Base-by-base conservation (phyloP, 306 rosid species). In the Dalbergia cultrata region DNA sequence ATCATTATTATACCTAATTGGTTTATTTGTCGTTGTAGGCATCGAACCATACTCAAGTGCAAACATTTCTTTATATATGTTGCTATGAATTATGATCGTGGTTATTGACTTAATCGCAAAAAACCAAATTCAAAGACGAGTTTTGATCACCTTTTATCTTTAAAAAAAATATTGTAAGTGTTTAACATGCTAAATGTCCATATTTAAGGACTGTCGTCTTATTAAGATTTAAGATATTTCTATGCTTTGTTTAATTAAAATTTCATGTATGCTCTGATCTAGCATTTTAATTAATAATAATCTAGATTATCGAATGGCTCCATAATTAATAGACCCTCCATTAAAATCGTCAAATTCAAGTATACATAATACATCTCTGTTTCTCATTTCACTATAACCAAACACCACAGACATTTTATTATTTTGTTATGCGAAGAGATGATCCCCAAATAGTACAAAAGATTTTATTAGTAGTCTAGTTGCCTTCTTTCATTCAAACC, bases 91-190 rank as follows among this genome's bases (percentile, higher is more conserved):
- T 44, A 67, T 26, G 1, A 39, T 37, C 41, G 22, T 72, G 61
- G 49, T 22, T 52, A 14, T 22, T 80, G 67, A 62, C 73, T 62
- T n/a, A n/a, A 16, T 14, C 3, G 4, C 44, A 35, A 70, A 34
- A 61, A 53, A 53, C 8, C 61, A 18, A 71, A 52, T 72, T 61
- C 45, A 63, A 63, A 80, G 6, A 5, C 73, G 73, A 73, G 73
- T 80, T 75, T 61, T 39, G 26, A 14, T 33, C 33, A 16, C 31
- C 13, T 21, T 13, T 26, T 54, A 16, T 35, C 3, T 3, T 5
- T 34, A 7, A 13, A 7, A 50, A 49, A 70, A 22, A 14, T 12
- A 12, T 43, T 22, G 9, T 0, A 43, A 39, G 58, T 14, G 58
- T 41, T 58, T 58, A 21, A 13, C 70, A 31, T 75, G 80, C 2